These are phyloP conservation scores for Xylariales sp. DNA, from an alignment of 2,329 filamentous ascomycete species.

Conservation along the genomic window DNA sequence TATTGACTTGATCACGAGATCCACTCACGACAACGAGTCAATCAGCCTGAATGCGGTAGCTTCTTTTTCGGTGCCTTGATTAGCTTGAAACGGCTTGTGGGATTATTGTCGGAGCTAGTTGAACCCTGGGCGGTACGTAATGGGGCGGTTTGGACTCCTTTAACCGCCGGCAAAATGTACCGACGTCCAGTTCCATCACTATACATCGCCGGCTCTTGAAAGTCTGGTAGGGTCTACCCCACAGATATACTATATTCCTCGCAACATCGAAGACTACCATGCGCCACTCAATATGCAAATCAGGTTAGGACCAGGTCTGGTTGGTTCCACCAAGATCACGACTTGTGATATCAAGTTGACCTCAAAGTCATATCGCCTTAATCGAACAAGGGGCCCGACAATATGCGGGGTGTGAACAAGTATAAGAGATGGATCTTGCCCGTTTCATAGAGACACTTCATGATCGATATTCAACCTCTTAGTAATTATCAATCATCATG, in stretches of 20 bases:
- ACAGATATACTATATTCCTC: slow-evolving; percentile 9
- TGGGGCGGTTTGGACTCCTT: slow-evolving; percentile 2
- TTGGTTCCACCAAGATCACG: slow-evolving; percentile 12
- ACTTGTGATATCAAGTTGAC: slow-evolving; percentile 8
- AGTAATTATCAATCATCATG: slow-evolving; percentile 8
- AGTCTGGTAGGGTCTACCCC: slow-evolving; percentile 5
- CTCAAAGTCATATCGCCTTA: too few relatives aligned
- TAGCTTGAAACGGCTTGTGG: neutral
- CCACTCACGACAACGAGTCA: neutral
- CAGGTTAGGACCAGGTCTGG: slow-evolving; percentile 17
- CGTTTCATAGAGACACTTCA: neutral
- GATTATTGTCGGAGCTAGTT: neutral
- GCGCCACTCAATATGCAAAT: slow-evolving; percentile 8
- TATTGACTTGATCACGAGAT: neutral
- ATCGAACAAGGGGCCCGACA: too few relatives aligned
- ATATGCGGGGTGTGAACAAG: too few relatives aligned
- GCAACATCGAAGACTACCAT: slow-evolving; percentile 1
- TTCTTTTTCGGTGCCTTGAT: neutral
- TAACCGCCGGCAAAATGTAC: slow-evolving; percentile 20
- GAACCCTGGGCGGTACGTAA: neutral
- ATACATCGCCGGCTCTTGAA: slow-evolving; percentile 16
- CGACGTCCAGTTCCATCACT: slow-evolving; percentile 11
- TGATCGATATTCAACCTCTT: neutral
- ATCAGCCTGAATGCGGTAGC: slow-evolving; percentile 6
- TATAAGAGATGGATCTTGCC: slow-evolving; percentile 7